Evolutionary conservation across 2,329 filamentous ascomycete species (phyloP), one percentile per base, ranked within the genome.

Genomic region (Ascosphaera aggregata): DNA sequence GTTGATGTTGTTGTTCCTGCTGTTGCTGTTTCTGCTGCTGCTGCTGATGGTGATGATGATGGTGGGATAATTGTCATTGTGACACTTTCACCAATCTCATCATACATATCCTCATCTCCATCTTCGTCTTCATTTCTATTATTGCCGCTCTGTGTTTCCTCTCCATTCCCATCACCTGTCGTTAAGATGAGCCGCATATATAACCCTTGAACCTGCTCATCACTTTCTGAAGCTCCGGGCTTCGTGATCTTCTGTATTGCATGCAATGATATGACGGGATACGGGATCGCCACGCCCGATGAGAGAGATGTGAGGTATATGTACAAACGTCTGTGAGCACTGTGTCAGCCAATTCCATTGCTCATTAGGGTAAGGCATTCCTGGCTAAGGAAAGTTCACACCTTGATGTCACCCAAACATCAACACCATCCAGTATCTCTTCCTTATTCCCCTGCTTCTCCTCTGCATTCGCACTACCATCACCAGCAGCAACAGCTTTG

Each of bases 101-200:
- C 58, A 27, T 61, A 58, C 30, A 57, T 48, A 27, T 59, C 59
- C 37, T 57, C 53, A 18, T 49, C 48, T 20, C 42, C 42, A 13
- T 46, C 45, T 3, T 48, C 46, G 2, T 45, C 36, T 4, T 47
- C 40, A 2, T 45, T 39, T 2, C 31, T 47, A 18, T 51, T 54
- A 11, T 49, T 53, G 8, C 58, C 53, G n/a, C n/a, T n/a, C n/a
- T n/a, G n/a, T n/a, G n/a, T n/a, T n/a, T n/a, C n/a, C n/a, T n/a
- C n/a, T n/a, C n/a, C n/a, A n/a, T n/a, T n/a, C n/a, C n/a, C n/a
- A n/a, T n/a, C n/a, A n/a, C n/a, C n/a, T n/a, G n/a, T n/a, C n/a
- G n/a, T n/a, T n/a, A n/a, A n/a, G n/a, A n/a, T n/a, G 39, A 65
- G 51, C 42, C 65, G 61, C 56, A 65, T 62, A 49, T 64, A 64